These are phyloP conservation scores for Artomyces pyxidatus DNA, from an alignment of 768 basidiomycete species.

Conservation along the genomic window DNA sequence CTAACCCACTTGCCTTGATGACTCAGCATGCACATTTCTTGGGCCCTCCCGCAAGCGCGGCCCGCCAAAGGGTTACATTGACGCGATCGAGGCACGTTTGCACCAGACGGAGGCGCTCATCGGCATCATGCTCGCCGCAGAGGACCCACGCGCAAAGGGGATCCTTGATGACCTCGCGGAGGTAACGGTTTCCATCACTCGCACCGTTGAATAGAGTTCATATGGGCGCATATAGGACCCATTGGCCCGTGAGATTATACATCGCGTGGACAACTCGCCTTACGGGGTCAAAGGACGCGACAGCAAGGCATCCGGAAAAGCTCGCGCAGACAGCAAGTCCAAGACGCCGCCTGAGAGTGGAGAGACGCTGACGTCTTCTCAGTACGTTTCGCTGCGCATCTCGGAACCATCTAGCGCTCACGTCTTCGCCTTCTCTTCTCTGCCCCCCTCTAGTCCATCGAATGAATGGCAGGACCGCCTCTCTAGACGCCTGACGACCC, in stretches of 20 bases:
- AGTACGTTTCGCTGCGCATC: slow-evolving; percentile 30
- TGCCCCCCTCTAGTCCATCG: slow-evolving; percentile 44
- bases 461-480: slow-evolving; percentile 82
- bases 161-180: slow-evolving; percentile 31
- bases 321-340: too few species aligned
- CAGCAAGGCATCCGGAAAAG: slow-evolving; percentile 22
- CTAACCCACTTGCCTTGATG: slow-evolving; percentile 7
- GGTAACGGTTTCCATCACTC: slow-evolving; percentile 17
- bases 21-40: slow-evolving; percentile 65
- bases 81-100: slow-evolving; percentile 84
- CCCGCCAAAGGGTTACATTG: slow-evolving; percentile 91
- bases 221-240: slow-evolving; percentile 45
- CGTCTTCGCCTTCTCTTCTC: not conserved
- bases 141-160: slow-evolving; percentile 27
- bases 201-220: not conserved
- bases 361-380: slow-evolving; percentile 39
- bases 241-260: slow-evolving; percentile 72
- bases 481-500: slow-evolving; percentile 21
- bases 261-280: slow-evolving; percentile 71
- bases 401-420: too few species aligned
- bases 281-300: slow-evolving; percentile 72
- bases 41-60: slow-evolving; percentile 79
- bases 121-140: slow-evolving; percentile 64
- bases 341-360: slow-evolving; percentile 8
- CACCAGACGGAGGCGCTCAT: slow-evolving; percentile 89